These are phyloP conservation scores for Cynanchum wilfordii DNA, from an alignment of 257 asterid genomes.

Conservation along the genomic window DNA sequence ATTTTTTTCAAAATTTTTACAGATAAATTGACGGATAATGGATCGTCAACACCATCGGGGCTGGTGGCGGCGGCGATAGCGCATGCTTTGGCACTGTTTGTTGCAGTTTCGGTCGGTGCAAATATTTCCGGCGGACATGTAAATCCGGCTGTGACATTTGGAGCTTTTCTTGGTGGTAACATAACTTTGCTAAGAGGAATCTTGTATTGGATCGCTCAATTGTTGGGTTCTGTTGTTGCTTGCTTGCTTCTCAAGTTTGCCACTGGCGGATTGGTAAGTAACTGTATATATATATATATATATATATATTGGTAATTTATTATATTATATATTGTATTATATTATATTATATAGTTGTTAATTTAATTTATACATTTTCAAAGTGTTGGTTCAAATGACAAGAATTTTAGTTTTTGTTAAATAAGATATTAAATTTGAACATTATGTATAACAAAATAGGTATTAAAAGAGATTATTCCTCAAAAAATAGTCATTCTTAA, in stretches of 20 bases:
- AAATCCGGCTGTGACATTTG: conserved; percentile 39
- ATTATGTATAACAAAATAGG: no score
- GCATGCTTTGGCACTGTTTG: conserved; percentile 35
- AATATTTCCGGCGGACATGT: conserved; percentile 47
- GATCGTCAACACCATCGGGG: conserved; percentile 24
- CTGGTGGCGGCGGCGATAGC: conserved; percentile 29
- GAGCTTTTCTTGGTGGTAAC: conserved; percentile 35
- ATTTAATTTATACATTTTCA: no score
- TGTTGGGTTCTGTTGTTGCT: conserved; percentile 32
- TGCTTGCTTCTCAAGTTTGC: conserved; percentile 25
- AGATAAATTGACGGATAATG: conserved; percentile 24
- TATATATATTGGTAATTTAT: no score
- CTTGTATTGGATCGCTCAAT: conserved; percentile 32
- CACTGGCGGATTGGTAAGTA: conserved; percentile 29
- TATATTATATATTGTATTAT: no score
- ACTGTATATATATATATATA: neutral
- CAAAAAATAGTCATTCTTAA: no score
- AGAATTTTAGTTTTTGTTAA: no score
- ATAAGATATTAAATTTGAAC: no score
- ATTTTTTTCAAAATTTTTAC: neutral
- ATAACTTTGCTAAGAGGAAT: conserved; percentile 28
- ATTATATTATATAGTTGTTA: no score
- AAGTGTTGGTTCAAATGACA: no score
- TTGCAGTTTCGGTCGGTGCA: conserved; percentile 35
- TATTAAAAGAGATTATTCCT: no score